Conservation (phyloP, 495 filamentous ascomycete species). For the Xylaria scruposa region DNA sequence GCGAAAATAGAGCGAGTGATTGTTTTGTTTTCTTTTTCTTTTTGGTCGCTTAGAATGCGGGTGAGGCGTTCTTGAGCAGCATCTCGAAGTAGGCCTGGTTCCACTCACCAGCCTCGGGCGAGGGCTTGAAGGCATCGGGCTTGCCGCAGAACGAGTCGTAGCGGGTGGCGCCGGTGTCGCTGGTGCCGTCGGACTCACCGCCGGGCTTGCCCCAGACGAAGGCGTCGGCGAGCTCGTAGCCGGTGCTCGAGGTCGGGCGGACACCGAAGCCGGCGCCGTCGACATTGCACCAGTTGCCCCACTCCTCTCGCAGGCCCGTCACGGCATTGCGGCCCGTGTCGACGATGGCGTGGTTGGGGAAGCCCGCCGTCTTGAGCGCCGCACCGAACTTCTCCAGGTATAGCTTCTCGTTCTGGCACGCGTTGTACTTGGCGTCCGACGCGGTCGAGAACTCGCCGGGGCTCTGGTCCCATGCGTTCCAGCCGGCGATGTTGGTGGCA, state of each 20-base stretch:
- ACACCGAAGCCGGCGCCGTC: conserved; percentile 76
- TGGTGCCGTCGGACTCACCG: conserved; percentile 81
- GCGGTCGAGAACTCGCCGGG: conserved; percentile 72
- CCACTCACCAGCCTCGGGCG: conserved; percentile 82
- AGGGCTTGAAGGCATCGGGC: conserved; percentile 64
- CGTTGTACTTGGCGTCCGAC: conserved; percentile 60
- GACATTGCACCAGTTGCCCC: conserved; percentile 90
- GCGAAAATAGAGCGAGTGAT: conserved; percentile 3
- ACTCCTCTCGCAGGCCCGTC: conserved; percentile 67
- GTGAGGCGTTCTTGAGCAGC: conserved; percentile 71
- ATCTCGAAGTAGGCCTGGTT: conserved; percentile 81
- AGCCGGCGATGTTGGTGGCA: conserved; percentile 81
- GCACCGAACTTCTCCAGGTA: conserved; percentile 73
- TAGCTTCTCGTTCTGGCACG: conserved; percentile 72
- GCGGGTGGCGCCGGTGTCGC: conserved; percentile 62
- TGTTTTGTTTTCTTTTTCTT: background rate
- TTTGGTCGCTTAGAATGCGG: conserved; percentile 50
- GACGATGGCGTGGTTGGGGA: conserved; percentile 76
- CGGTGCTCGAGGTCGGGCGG: conserved; percentile 69
- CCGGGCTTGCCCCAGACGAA: conserved; percentile 89
- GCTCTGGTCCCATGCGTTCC: conserved; percentile 66
- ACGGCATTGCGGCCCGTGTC: conserved; percentile 74
- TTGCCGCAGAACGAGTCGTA: conserved; percentile 78
- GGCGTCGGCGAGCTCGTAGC: conserved; percentile 68
- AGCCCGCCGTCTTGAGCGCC: conserved; percentile 65